phyloP scores from a whole-genome alignment of 139 green algal genomes.

The Coccomyxa sp. region DNA sequence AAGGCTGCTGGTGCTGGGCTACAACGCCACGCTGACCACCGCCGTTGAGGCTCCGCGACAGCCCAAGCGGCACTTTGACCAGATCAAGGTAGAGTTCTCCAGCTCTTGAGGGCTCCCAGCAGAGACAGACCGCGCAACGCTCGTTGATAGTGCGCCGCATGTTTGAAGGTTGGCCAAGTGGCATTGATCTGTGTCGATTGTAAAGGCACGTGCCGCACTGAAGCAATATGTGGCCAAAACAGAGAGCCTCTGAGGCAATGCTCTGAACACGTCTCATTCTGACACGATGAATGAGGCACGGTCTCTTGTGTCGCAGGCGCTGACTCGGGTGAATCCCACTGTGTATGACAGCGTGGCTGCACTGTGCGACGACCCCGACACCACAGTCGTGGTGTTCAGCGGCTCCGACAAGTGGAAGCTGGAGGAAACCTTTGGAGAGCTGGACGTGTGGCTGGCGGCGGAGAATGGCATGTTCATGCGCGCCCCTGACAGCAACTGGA shows the following conservation, averaged over 20 bases:
- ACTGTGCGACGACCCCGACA: constrained; percentile 48
- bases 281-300: no score
- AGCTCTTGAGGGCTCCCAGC: neutral
- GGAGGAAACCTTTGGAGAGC: constrained; percentile 74
- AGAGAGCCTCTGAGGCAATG: no score
- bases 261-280: no score
- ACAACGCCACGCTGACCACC: constrained; percentile 94
- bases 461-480: constrained; percentile 95
- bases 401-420: constrained; percentile 68
- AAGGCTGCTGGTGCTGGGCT: constrained; percentile 88
- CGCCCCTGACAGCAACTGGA: constrained; percentile 30
- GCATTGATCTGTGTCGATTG: no score
- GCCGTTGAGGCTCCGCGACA: constrained; percentile 62
- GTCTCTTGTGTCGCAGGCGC: constrained; percentile 18
- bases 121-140: no score
- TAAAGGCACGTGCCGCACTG: no score
- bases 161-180: no score
- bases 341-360: constrained; percentile 39
- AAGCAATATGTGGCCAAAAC: no score
- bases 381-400: constrained; percentile 76
- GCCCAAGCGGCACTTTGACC: constrained; percentile 83
- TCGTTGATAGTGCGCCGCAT: no score
- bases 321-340: constrained; percentile 41
- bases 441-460: constrained; percentile 89
- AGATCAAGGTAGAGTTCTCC: constrained; percentile 36